Evolutionary conservation across 2,329 filamentous ascomycete genomes (phyloP), one percentile per base, ranked within the genome.

Genomic region (Cercospora canescens): DNA sequence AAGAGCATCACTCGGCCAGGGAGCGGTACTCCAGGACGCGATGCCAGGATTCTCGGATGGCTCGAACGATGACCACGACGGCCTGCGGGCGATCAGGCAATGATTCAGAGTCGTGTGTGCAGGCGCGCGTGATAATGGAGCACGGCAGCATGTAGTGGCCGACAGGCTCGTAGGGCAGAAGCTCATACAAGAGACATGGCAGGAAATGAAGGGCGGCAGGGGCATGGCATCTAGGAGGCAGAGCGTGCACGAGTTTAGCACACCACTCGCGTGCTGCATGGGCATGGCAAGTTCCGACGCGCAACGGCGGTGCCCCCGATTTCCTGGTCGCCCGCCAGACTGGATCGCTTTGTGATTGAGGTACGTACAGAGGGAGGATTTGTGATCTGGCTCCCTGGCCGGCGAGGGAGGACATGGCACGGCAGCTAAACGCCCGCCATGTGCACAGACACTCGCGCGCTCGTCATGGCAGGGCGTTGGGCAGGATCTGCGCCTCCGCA

Each of bases 401-500:
- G 32, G 16, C 32, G 55, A 39, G 37, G 32, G 30, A 28, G 45
- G 32, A 4, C 24, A 24, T 39, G 45, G 37, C 57, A 35, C 39
- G 28, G 59, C 59, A 61, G 59, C 28, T n/a, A n/a, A n/a, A n/a
- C n/a, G n/a, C n/a, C n/a, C n/a, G n/a, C n/a, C n/a, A n/a, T n/a
- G n/a, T n/a, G n/a, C n/a, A n/a, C n/a, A n/a, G n/a, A n/a, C n/a
- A n/a, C n/a, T n/a, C n/a, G n/a, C n/a, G n/a, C n/a, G n/a, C n/a
- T 30, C 24, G 48, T 54, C 58, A 21, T 32, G 18, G 39, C 24
- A 26, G 28, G 28, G 16, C 6, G 39, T 30, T 26, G 45, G 41
- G 28, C 58, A 52, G 58, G 41, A 52, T 60, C 58, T 60, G 58
- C 58, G 58, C 58, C 58, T 60, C 34, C 18, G 21, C 32, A 32